Evolutionary conservation across 129 eudicot species (phyloP).

Genomic region (Escallonia herrerae): DNA sequence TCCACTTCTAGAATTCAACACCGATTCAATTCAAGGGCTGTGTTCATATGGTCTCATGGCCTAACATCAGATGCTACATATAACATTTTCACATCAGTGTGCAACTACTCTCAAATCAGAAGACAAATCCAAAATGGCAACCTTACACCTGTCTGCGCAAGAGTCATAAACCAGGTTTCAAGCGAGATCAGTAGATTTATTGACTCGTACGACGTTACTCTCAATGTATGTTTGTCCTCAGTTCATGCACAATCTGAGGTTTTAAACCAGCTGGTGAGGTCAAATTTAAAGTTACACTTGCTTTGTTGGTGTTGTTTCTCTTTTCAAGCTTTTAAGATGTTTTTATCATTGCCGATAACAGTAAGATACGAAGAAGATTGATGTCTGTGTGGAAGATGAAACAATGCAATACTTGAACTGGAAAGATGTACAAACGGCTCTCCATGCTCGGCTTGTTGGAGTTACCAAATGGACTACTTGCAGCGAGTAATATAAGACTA

Average conservation of each 20-base stretch:
- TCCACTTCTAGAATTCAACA: conserved; percentile 77
- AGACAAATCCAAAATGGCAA: conserved; percentile 37
- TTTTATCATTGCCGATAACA: conserved; percentile 4
- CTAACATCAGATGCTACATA: conserved; percentile 69
- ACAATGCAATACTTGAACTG: conserved; percentile 41
- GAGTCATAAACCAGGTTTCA: conserved; percentile 36
- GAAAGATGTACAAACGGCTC: too few species aligned
- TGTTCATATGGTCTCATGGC: conserved; percentile 86
- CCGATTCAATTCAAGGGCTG: conserved; percentile 73
- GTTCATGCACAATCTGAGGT: conserved; percentile 46
- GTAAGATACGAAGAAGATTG: conserved; percentile 34
- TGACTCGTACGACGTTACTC: conserved; percentile 56
- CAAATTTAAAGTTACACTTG: background rate
- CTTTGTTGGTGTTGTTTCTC: background rate
- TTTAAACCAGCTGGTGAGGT: conserved; percentile 42
- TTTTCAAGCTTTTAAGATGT: background rate
- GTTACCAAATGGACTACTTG: too few species aligned
- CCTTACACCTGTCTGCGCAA: conserved; percentile 42
- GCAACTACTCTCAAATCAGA: too few species aligned
- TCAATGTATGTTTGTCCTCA: conserved; percentile 63
- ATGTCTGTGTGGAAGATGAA: conserved; percentile 58
- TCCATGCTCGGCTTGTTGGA: too few species aligned
- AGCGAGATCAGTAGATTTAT: conserved; percentile 52
- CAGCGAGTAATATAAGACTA: too few species aligned
- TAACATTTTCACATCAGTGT: too few species aligned